Percentiles rank a stretch among this genome's conserved stretches.
Evolutionary conservation across 768 basidiomycete genomes (phyloP).

Genomic region (Termitomyces titanicus): DNA sequence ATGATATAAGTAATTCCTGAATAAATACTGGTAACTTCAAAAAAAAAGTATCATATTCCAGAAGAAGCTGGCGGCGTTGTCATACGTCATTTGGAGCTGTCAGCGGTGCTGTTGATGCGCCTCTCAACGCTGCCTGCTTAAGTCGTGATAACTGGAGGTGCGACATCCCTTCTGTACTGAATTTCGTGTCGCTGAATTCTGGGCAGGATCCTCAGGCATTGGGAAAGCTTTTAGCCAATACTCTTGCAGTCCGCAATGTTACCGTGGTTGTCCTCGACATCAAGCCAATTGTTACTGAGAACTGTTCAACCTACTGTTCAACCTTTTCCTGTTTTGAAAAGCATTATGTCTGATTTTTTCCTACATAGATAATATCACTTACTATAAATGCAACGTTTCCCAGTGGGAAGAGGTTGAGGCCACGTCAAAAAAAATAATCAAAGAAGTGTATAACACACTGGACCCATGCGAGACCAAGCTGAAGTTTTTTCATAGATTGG

Average conservation of each 20-base stretch:
- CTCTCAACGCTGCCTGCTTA: too few species aligned
- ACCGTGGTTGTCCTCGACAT: conserved; percentile 85
- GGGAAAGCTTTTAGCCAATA: conserved; percentile 87
- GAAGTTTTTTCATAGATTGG: conserved; percentile 47
- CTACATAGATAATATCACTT: conserved; percentile 66
- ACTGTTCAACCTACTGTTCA: conserved; percentile 60
- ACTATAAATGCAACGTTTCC: conserved; percentile 90
- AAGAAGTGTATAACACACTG: conserved; percentile 56
- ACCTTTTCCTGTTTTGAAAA: neutral
- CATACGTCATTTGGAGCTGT: too few species aligned
- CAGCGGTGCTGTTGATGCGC: too few species aligned
- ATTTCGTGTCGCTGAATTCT: neutral
- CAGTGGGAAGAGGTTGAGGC: conserved; percentile 82
- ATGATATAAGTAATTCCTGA: too few species aligned
- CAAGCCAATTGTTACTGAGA: conserved; percentile 71
- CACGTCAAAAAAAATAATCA: conserved; percentile 65
- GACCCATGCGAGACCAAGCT: neutral
- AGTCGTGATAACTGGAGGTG: conserved; percentile 91
- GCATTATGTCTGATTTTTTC: neutral
- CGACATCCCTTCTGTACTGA: conserved; percentile 15
- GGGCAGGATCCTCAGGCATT: conserved; percentile 79
- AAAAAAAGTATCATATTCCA: too few species aligned
- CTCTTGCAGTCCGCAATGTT: conserved; percentile 78
- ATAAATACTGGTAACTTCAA: too few species aligned
- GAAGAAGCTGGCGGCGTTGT: too few species aligned